Conservation (phyloP, 345 rosid genomes). For the Boechera stricta region DNA sequence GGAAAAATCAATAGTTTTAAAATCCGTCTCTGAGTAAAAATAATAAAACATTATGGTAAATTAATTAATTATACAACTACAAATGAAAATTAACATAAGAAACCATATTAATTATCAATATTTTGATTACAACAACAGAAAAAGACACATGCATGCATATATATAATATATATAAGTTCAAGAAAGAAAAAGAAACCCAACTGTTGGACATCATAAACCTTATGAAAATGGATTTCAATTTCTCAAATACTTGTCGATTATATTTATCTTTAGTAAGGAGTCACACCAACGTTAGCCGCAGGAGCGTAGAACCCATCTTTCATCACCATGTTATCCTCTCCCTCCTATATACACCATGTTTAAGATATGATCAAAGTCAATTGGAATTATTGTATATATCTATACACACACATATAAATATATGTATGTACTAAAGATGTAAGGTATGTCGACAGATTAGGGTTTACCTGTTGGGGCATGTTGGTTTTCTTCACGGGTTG, state of each 20-base stretch:
- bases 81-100: conserved; percentile 22
- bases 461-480: conserved; percentile 78
- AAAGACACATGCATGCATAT: conserved; percentile 34
- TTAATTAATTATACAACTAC: not conserved
- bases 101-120: conserved; percentile 39
- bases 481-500: conserved; percentile 90
- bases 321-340: conserved; percentile 71
- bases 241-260: conserved; percentile 28
- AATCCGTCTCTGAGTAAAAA: not conserved
- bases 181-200: conserved; percentile 43
- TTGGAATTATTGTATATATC: not conserved
- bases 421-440: not conserved
- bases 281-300: conserved; percentile 72
- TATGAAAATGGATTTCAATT: conserved; percentile 12
- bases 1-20: not conserved
- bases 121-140: conserved; percentile 43
- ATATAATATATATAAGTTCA: conserved; percentile 29
- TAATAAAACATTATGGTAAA: not conserved
- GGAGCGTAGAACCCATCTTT: conserved; percentile 83
- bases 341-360: conserved; percentile 57
- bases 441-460: conserved; percentile 43
- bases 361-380: conserved; percentile 18
- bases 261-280: conserved; percentile 56
- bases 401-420: not conserved
- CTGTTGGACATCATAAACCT: conserved; percentile 21